phyloP scores from a whole-genome alignment of 2,329 filamentous ascomycete species.

The Hymenoscyphus albidus region DNA sequence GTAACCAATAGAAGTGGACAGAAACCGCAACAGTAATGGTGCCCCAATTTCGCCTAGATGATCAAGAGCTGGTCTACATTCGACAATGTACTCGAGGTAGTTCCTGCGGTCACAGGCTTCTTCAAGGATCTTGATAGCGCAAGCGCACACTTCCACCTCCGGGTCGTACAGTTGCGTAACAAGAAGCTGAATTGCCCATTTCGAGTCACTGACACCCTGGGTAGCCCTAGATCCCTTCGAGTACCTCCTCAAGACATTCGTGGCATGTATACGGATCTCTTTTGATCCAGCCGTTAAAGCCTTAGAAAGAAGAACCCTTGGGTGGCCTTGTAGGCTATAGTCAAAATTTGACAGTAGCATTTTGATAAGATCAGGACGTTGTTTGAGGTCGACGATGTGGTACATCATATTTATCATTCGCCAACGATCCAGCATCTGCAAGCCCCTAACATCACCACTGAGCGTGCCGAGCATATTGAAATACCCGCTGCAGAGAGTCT shows the following conservation, averaged over 20 bases:
- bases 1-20: conserved; percentile 95
- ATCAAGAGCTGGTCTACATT: conserved; percentile 89
- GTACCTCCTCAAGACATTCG: conserved; percentile 82
- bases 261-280: conserved; percentile 85
- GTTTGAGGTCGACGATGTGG: conserved; percentile 88
- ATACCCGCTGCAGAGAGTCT: conserved; percentile 88
- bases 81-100: conserved; percentile 92
- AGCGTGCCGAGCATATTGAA: conserved; percentile 88
- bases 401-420: conserved; percentile 99
- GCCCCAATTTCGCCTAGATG: conserved; percentile 96
- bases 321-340: conserved; percentile 83
- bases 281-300: conserved; percentile 89
- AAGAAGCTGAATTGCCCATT: conserved; percentile 95
- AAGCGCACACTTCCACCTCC: conserved; percentile 92
- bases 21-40: conserved; percentile 82
- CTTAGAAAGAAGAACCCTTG: conserved; percentile 88
- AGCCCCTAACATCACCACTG: conserved; percentile 75
- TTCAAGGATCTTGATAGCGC: conserved; percentile 94
- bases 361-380: conserved; percentile 87
- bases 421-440: conserved; percentile 91
- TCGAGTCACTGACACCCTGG: conserved; percentile 61
- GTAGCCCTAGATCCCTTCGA: conserved; percentile 54
- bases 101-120: conserved; percentile 92
- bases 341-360: conserved; percentile 87
- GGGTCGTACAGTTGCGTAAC: conserved; percentile 98